Conservation (phyloP, 225 moss, liverwort and hornwort genomes). For the Takakia lepidozioides region DNA sequence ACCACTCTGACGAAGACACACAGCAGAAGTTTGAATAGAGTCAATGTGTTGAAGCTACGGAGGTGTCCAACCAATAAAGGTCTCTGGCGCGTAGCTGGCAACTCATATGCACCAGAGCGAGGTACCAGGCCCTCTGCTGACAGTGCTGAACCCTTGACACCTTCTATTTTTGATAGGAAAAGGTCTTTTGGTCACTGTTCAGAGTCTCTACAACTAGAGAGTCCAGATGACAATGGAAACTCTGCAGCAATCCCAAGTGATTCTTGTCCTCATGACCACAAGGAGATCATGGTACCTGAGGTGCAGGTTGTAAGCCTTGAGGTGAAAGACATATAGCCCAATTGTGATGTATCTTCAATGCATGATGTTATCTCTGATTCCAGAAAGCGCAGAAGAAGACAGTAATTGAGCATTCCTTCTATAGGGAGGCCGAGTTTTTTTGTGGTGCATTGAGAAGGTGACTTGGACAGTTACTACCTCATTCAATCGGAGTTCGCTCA, state of each 20-base stretch:
- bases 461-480: too few species aligned
- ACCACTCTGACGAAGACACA: too few species aligned
- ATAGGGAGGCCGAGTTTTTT: slow-evolving; percentile 31
- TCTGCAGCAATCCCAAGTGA: slow-evolving; percentile 14
- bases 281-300: slow-evolving; percentile 20
- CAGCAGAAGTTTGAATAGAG: slow-evolving; percentile 65
- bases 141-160: slow-evolving; percentile 54
- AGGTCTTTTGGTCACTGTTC: slow-evolving; percentile 36
- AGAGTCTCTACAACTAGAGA: slow-evolving; percentile 31
- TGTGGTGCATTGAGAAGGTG: slow-evolving; percentile 64
- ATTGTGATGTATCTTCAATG: slow-evolving; percentile 62
- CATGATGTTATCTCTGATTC: slow-evolving; percentile 47
- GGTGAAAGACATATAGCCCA: slow-evolving; percentile 70
- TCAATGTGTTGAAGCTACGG: slow-evolving; percentile 86
- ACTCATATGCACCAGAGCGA: slow-evolving; percentile 45
- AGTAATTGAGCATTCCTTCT: slow-evolving; percentile 21
- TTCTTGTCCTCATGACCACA: slow-evolving; percentile 22
- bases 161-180: slow-evolving; percentile 57
- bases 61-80: slow-evolving; percentile 91
- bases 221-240: slow-evolving; percentile 45
- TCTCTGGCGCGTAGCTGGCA: slow-evolving; percentile 83
- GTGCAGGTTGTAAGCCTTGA: slow-evolving; percentile 20
- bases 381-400: slow-evolving; percentile 64
- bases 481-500: slow-evolving; percentile 32
- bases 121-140: slow-evolving; percentile 27